phyloP scores from a whole-genome alignment of 345 rosid species.

The Salix udensis region DNA sequence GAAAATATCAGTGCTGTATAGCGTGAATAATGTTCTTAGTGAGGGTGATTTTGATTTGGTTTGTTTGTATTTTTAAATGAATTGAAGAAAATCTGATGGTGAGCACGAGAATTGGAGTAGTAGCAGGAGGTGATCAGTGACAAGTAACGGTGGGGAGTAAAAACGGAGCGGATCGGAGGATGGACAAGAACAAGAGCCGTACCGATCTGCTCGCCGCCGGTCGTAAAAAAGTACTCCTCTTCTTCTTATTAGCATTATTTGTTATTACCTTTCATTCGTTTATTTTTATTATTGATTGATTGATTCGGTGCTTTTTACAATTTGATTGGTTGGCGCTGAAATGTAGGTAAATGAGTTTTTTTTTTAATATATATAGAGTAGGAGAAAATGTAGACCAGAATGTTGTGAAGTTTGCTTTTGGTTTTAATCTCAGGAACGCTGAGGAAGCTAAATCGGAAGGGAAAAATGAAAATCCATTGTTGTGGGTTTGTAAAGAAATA shows the following conservation, averaged over 20 bases:
- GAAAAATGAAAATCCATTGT: too few species aligned
- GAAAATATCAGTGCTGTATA: too few species aligned
- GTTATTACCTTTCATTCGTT: neutral
- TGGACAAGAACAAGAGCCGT: slow-evolving; percentile 93
- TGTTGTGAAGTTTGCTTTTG: too few species aligned
- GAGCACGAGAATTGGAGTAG: slow-evolving; percentile 26
- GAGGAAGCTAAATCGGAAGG: too few species aligned
- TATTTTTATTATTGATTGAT: neutral
- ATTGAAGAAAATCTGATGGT: slow-evolving; percentile 33
- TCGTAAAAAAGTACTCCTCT: slow-evolving; percentile 63
- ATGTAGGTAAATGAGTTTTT: too few species aligned
- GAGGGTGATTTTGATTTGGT: neutral
- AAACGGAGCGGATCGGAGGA: slow-evolving; percentile 38
- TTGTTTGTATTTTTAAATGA: neutral
- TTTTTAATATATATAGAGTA: too few species aligned
- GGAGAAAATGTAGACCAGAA: too few species aligned
- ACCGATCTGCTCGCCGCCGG: slow-evolving; percentile 90
- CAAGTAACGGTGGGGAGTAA: slow-evolving; percentile 22
- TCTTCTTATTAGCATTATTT: neutral
- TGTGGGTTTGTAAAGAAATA: neutral
- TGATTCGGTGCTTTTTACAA: neutral
- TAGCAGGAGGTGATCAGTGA: slow-evolving; percentile 21
- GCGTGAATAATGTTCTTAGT: too few species aligned
- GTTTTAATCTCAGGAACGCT: too few species aligned
- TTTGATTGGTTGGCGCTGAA: neutral